Conservation (phyloP, 352 stramenopile genomes). For the Phytophthora vignae region DNA sequence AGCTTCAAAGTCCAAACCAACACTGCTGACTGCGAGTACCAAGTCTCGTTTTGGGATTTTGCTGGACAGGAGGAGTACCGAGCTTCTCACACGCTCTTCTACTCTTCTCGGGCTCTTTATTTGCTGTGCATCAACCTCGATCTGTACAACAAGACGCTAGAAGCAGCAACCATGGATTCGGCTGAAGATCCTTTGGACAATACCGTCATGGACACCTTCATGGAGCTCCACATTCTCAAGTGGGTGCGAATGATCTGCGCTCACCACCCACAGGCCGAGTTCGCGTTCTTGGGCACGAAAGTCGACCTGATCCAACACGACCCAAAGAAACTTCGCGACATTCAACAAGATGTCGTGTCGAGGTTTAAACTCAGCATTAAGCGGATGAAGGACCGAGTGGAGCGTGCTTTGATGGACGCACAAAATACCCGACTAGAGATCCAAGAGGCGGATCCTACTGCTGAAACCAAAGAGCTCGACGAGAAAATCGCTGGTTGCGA, state of each 20-base stretch:
- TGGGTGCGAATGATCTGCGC: constrained; percentile 14
- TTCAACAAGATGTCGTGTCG: not conserved
- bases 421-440: not conserved
- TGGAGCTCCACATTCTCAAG: constrained; percentile 13
- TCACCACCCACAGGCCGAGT: constrained; percentile 15
- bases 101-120: not conserved
- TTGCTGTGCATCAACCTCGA: not conserved
- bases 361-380: not conserved
- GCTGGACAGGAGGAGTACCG: not conserved
- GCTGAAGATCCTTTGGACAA: not conserved
- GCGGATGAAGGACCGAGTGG: not conserved
- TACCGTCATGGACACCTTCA: constrained; percentile 11
- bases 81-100: not conserved
- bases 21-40: not conserved
- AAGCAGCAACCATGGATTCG: not conserved
- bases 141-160: not conserved
- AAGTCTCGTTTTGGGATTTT: not conserved
- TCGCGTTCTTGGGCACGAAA: constrained; percentile 17
- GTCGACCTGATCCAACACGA: not conserved
- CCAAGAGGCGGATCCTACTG: not conserved
- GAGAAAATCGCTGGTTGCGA: not conserved
- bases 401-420: not conserved
- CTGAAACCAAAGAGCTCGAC: constrained; percentile 1
- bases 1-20: not conserved
- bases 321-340: not conserved